Conservation (phyloP, 768 basidiomycete genomes). For the Mycena maculata region DNA sequence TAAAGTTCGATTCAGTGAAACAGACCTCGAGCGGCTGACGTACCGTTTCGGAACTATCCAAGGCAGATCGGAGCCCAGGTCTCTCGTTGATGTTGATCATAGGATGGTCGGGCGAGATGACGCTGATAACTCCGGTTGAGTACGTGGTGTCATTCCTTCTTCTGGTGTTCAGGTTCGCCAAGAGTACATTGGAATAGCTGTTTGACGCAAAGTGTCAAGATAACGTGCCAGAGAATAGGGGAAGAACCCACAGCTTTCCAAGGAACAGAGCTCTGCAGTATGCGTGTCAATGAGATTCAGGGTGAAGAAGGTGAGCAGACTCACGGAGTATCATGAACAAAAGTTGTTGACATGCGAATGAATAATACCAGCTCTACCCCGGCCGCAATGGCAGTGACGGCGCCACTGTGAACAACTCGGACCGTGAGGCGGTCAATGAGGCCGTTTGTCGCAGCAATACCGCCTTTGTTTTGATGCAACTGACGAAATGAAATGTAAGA, state of each 20-base stretch:
- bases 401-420: not conserved
- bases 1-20: not conserved
- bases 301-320: not conserved
- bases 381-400: not conserved
- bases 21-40: not conserved
- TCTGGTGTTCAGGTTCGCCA: slow-evolving; percentile 4
- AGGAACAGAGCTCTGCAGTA: slow-evolving; percentile 1
- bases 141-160: slow-evolving; percentile 2
- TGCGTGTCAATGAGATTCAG: not conserved
- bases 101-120: not conserved
- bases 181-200: not conserved
- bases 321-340: slow-evolving; percentile 3
- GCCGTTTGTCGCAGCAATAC: slow-evolving; percentile 2
- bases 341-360: not conserved
- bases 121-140: not conserved
- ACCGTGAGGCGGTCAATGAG: slow-evolving; percentile 3
- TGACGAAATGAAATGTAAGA: no score
- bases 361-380: slow-evolving; percentile 2
- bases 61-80: not conserved
- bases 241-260: slow-evolving; percentile 1
- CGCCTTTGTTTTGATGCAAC: slow-evolving; percentile 4
- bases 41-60: not conserved
- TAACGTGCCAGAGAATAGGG: not conserved
- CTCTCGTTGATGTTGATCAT: not conserved
- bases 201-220: not conserved